Evolutionary conservation across 495 filamentous ascomycete species (phyloP).

Genomic region (Xylaria scruposa): DNA sequence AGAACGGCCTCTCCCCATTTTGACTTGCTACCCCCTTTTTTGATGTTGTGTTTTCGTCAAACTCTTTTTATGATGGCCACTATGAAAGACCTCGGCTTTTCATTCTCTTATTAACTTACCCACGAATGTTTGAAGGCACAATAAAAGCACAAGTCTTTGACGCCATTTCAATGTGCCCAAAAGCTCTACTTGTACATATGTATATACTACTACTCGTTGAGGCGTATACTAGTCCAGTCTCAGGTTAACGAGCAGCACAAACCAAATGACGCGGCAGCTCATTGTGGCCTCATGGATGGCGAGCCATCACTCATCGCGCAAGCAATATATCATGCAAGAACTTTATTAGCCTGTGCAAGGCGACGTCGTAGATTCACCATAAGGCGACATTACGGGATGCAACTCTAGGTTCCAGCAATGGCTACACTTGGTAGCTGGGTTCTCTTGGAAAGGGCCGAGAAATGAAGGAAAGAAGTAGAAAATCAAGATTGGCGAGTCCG

Average conservation of each 20-base stretch:
- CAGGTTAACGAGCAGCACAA: not conserved
- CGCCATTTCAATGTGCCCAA: not conserved
- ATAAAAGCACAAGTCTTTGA: not conserved
- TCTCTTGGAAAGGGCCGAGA: conserved; percentile 14
- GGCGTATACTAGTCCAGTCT: not conserved
- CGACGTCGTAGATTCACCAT: conserved; percentile 12
- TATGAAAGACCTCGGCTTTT: not conserved
- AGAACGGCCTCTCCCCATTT: conserved; percentile 9
- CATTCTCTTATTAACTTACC: not conserved
- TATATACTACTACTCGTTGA: not conserved
- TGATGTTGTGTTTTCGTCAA: not conserved
- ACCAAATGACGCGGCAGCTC: conserved; percentile 14
- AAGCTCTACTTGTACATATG: conserved; percentile 1
- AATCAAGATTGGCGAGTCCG: conserved; percentile 17
- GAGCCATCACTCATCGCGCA: not conserved
- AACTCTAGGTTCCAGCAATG: conserved; percentile 14
- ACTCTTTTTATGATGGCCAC: not conserved
- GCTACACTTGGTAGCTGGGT: conserved; percentile 10
- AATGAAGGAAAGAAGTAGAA: not conserved
- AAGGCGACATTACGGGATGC: conserved; percentile 17
- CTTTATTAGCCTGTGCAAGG: conserved; percentile 19
- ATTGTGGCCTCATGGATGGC: not conserved
- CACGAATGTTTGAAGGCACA: not conserved
- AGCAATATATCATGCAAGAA: conserved; percentile 22
- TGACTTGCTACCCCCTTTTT: not conserved